Evolutionary conservation across 805 yeast genomes (phyloP), one percentile per base, ranked within the genome.

Genomic region (Nakazawaea siamensis): DNA sequence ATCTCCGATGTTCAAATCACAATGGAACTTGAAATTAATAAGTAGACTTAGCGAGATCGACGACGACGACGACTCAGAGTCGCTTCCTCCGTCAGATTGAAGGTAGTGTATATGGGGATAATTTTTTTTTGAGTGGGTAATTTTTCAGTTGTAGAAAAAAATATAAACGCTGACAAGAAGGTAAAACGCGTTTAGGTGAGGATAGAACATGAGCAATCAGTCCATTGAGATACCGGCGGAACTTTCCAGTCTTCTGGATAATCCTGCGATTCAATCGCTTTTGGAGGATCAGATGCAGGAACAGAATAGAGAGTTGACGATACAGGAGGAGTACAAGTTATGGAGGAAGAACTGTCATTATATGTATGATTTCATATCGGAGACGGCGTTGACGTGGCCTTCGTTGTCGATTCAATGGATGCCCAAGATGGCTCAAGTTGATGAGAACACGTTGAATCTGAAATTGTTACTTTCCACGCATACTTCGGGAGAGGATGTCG

Each of bases 311-410:
- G 70, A 66, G 41, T 48, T 64, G 33, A 61, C 73, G 11, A 68
- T 73, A 35, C 60, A 72, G 41, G 78, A 73, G 44, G 94, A 83
- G 51, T 82, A 83, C 50, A 76, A 79, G 40, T 54, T 82, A 42
- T 83, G 94, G 94, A 68, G 84, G 40, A 74, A 81, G 49, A 83
- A 81, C 48, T 82, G 88, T 44, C 79, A 83, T 10, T 75, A 68
- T 46, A 81, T 83, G 92, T 83, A 83, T 45, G 87, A 82, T 47
- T 82, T 79, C 51, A 85, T 83, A 21, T 74, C 81, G 32, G 92
- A 83, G 49, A 80, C 90, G 0, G 84, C 81, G 2, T 58, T 83
- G 29, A 72, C 78, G 10, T 83, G 94, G 94, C 94, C 94, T 2
- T 77, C 88, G 2, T 61, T 83, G 33, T 78, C 90, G 1, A 68